Conservation (phyloP, 441 rosid genomes). For the Bruguiera hainesii region DNA sequence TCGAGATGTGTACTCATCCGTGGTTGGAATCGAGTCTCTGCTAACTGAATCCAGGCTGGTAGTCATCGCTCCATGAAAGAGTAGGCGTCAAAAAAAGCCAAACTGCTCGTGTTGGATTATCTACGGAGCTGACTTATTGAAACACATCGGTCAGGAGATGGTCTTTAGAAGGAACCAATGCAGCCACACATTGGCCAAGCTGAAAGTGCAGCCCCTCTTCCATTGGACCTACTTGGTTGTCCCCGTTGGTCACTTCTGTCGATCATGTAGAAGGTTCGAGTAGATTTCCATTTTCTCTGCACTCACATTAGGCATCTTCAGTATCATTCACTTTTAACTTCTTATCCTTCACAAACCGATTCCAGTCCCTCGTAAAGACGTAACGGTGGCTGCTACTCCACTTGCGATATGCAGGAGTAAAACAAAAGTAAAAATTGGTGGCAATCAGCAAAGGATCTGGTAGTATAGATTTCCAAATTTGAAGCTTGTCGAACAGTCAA, state of each 20-base stretch:
- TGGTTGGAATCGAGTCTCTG: too few species aligned
- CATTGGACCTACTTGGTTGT: not conserved
- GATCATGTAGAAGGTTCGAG: conserved; percentile 36
- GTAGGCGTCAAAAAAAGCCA: too few species aligned
- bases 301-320: conserved; percentile 31
- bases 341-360: conserved; percentile 45
- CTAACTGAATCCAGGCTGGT: too few species aligned
- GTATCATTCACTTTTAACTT: conserved; percentile 36
- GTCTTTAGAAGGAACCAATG: not conserved
- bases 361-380: conserved; percentile 67
- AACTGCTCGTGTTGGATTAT: not conserved
- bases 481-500: too few species aligned
- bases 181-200: conserved; percentile 8
- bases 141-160: too few species aligned
- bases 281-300: conserved; percentile 5
- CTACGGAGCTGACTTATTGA: not conserved
- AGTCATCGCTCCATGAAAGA: too few species aligned
- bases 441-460: too few species aligned
- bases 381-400: conserved; percentile 62
- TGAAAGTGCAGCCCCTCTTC: conserved; percentile 23
- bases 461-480: too few species aligned
- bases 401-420: conserved; percentile 34
- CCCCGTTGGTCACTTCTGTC: too few species aligned
- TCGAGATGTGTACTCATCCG: too few species aligned
- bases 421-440: too few species aligned